Conservation (phyloP, 2,329 filamentous ascomycete genomes). For the Arthroderma sp. region DNA sequence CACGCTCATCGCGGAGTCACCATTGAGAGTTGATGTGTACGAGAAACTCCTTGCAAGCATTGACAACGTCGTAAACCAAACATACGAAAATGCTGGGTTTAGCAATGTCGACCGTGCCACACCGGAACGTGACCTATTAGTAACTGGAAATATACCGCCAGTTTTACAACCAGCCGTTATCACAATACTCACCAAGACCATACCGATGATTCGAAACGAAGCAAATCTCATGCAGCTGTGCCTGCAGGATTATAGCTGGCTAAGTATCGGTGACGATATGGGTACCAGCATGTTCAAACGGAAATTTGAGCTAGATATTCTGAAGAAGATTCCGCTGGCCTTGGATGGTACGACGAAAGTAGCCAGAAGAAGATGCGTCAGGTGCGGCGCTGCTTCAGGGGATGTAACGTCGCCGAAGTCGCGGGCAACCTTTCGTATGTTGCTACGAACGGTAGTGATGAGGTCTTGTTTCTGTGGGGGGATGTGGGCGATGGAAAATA, state of each 20-base stretch:
- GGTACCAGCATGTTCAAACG: conserved; percentile 47
- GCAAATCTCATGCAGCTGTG: conserved; percentile 56
- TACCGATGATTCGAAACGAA: conserved; percentile 45
- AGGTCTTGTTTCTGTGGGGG: conserved; percentile 29
- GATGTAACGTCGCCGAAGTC: conserved; percentile 36
- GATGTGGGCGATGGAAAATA: conserved; percentile 25
- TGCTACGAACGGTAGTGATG: conserved; percentile 24
- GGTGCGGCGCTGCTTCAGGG: conserved; percentile 55
- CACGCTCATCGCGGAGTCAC: conserved; percentile 36
- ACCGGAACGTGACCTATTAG: conserved; percentile 40
- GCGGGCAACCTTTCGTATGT: conserved; percentile 23
- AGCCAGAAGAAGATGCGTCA: conserved; percentile 39
- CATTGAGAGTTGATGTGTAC: conserved; percentile 48
- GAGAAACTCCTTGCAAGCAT: conserved; percentile 52
- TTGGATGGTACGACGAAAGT: conserved; percentile 6
- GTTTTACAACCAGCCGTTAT: conserved; percentile 37
- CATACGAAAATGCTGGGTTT: conserved; percentile 37
- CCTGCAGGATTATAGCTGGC: conserved; percentile 56
- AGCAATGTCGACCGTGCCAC: conserved; percentile 33
- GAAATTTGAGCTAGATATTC: conserved; percentile 45
- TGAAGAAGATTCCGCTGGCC: conserved; percentile 33
- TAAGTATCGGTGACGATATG: conserved; percentile 51
- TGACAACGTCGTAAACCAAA: conserved; percentile 49
- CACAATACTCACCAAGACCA: conserved; percentile 34
- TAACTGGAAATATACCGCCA: conserved; percentile 39